phyloP scores from a whole-genome alignment of 495 filamentous ascomycete species.

The Emericellopsis terricola region DNA sequence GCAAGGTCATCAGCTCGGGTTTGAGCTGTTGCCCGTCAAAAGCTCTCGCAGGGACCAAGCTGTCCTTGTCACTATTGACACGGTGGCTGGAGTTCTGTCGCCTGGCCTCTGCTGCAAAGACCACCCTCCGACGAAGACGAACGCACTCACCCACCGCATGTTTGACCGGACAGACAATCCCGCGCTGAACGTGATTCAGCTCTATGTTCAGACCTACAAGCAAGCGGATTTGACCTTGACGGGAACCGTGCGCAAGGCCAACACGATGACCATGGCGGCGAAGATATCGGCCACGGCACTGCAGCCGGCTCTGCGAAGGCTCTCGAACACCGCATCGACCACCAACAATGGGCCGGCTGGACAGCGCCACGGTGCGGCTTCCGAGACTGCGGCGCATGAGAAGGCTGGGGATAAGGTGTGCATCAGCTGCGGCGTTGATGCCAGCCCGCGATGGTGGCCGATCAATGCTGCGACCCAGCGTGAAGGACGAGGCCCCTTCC shows the following conservation, averaged over 20 bases:
- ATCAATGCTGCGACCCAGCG: constrained; percentile 22
- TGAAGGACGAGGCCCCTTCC: constrained; percentile 14
- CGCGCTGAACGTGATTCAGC: constrained; percentile 57
- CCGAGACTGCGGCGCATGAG: constrained; percentile 4
- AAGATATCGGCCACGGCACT: constrained; percentile 15
- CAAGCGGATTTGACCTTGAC: constrained; percentile 82
- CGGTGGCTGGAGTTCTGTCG: constrained; percentile 56
- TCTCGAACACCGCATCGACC: constrained; percentile 14
- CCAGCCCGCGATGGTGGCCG: constrained; percentile 44
- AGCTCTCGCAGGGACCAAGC: constrained; percentile 61
- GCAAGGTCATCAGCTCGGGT: constrained; percentile 64
- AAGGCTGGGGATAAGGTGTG: constrained; percentile 27
- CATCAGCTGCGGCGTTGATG: constrained; percentile 37
- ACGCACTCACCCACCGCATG: constrained; percentile 60
- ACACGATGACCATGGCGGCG: constrained; percentile 21
- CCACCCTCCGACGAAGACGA: constrained; percentile 48
- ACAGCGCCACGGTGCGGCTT: constrained; percentile 5
- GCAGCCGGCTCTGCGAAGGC: constrained; percentile 15
- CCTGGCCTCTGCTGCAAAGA: constrained; percentile 83
- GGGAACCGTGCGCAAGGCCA: constrained; percentile 79
- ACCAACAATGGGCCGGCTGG: background rate
- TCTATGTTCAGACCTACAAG: constrained; percentile 78
- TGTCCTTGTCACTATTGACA: constrained; percentile 54
- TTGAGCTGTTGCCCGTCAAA: constrained; percentile 84
- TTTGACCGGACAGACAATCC: constrained; percentile 47